Evolutionary conservation across 495 filamentous ascomycete genomes (phyloP).

Genomic region (Penicillium crystallinum): DNA sequence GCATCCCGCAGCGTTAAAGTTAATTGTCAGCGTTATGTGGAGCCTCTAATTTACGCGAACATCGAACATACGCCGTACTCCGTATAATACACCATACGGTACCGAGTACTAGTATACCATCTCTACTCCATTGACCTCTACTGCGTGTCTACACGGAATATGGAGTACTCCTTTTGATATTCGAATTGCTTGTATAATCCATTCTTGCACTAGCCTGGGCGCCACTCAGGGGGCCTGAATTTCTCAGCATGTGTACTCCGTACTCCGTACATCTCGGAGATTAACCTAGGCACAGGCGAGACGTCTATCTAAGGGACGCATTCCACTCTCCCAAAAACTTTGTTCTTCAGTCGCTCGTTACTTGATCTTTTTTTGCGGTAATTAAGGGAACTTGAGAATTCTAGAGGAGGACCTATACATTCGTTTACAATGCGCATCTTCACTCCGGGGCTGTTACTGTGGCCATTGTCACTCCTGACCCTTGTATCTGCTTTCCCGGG

Average conservation of each 20-base stretch:
- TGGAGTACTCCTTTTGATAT: not conserved
- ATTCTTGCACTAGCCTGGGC: not conserved
- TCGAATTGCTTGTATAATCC: not conserved
- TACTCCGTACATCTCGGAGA: not conserved
- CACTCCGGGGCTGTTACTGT: slow-evolving; percentile 6
- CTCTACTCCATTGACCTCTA: not conserved
- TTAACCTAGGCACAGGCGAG: not conserved
- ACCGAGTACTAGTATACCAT: not conserved
- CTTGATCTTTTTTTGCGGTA: not conserved
- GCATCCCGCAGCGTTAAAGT: too few species aligned
- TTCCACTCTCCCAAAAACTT: not conserved
- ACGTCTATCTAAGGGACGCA: not conserved
- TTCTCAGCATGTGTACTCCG: not conserved
- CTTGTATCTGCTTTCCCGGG: slow-evolving; percentile 11
- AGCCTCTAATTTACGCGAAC: too few species aligned
- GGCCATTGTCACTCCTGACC: not conserved
- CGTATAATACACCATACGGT: not conserved
- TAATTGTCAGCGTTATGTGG: too few species aligned
- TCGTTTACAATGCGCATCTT: slow-evolving; percentile 12
- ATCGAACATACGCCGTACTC: too few species aligned
- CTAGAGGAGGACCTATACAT: not conserved
- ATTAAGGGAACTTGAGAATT: not conserved
- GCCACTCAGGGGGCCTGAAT: slow-evolving; percentile 13
- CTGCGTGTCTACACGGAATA: too few species aligned
- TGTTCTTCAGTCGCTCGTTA: not conserved